Conservation (phyloP, 441 rosid species). For the Populus tomentosa region DNA sequence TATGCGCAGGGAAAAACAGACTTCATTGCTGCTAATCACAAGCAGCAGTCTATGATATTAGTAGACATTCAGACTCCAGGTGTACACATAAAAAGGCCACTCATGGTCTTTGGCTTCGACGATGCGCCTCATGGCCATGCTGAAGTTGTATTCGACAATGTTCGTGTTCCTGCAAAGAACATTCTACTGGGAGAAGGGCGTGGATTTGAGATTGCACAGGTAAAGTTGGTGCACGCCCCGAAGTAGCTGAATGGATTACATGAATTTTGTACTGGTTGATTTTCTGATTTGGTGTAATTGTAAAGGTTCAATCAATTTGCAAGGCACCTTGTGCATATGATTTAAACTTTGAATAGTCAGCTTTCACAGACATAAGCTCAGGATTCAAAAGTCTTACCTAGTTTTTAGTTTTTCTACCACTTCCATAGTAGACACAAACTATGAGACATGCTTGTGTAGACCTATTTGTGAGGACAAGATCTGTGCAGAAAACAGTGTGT, state of each 20-base stretch:
- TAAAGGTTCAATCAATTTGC: neutral
- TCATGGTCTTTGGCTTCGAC: conserved; percentile 84
- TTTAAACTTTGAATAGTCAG: neutral
- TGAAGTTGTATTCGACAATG: conserved; percentile 75
- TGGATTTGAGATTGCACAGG: conserved; percentile 99
- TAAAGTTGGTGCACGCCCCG: conserved; percentile 21
- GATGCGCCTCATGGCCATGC: conserved; percentile 99
- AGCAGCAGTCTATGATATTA: conserved; percentile 96
- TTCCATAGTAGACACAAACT: neutral
- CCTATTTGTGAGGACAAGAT: neutral
- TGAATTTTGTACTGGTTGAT: neutral
- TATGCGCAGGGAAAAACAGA: conserved; percentile 88
- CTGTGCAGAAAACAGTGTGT: neutral
- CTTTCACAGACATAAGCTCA: neutral
- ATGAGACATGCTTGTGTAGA: neutral
- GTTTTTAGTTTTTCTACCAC: neutral
- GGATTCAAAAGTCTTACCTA: neutral
- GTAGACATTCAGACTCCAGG: conserved; percentile 84
- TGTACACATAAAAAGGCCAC: conserved; percentile 70
- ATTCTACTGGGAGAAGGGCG: conserved; percentile 96
- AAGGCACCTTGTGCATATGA: neutral
- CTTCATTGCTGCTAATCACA: conserved; percentile 70
- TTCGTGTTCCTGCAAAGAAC: conserved; percentile 74
- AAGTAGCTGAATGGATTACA: neutral
- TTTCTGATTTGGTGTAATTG: neutral